These are phyloP conservation scores for Perilla frutescens DNA, from an alignment of 257 asterid genomes.

Conservation along the genomic window DNA sequence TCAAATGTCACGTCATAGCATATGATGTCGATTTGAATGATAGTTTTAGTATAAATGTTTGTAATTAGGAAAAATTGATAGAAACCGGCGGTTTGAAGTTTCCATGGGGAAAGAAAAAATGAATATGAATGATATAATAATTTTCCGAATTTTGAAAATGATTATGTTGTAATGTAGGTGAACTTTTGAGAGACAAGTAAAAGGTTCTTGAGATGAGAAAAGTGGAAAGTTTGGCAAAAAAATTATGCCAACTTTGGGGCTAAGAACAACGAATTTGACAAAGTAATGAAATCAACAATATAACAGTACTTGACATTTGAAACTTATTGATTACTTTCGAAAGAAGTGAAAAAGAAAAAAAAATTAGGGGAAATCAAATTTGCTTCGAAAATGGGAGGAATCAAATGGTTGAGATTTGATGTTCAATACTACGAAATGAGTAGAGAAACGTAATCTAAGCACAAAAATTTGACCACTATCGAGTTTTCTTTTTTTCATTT, in stretches of 20 bases:
- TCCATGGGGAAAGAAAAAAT: conserved; percentile 1
- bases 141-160: conserved; percentile 31
- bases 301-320: not conserved
- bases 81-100: conserved; percentile 4
- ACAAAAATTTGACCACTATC: not conserved
- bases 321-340: not conserved
- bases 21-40: no score
- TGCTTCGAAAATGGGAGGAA: conserved; percentile 10
- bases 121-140: not conserved
- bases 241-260: conserved; percentile 30
- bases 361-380: conserved; percentile 2
- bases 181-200: conserved; percentile 26
- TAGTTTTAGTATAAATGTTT: not conserved
- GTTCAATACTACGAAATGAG: not conserved
- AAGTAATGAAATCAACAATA: not conserved
- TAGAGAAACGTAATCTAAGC: not conserved
- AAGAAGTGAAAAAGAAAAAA: not conserved
- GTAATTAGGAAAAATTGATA: not conserved
- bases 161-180: not conserved
- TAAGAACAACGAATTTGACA: conserved; percentile 41
- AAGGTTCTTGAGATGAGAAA: conserved; percentile 10
- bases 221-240: conserved; percentile 32
- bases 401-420: not conserved
- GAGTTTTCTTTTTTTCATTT: no score
- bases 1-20: no score